A percentile compares a stretch with the other conserved stretches of the same genome.
phyloP scores from a whole-genome alignment of 2,329 filamentous ascomycete genomes.

The Penicillium sp. region DNA sequence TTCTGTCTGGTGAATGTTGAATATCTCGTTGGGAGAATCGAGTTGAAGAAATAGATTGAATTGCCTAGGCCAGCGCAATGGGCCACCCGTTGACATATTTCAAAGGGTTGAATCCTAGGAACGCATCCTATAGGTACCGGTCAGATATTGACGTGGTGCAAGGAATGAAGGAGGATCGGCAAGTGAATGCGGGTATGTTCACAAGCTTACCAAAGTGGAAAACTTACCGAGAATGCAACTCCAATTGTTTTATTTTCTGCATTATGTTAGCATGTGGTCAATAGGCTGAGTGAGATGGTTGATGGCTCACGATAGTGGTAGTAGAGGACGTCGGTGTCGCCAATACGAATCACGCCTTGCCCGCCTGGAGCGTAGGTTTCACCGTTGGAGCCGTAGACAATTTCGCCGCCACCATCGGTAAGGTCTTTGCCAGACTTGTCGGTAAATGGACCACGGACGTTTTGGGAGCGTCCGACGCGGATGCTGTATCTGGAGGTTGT shows the following conservation, averaged over 20 bases:
- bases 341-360: conserved; percentile 58
- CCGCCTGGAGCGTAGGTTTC: conserved; percentile 65
- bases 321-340: conserved; percentile 30
- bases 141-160: conserved; percentile 15
- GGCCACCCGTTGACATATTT: conserved; percentile 35
- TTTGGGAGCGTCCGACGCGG: conserved; percentile 59
- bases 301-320: conserved; percentile 34
- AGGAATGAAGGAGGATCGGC: conserved; percentile 21
- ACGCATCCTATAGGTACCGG: conserved; percentile 26
- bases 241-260: conserved; percentile 32
- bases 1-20: not conserved
- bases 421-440: conserved; percentile 56
- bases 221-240: conserved; percentile 30
- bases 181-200: conserved; percentile 9
- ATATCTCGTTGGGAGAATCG: too few relatives aligned
- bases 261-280: conserved; percentile 4
- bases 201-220: conserved; percentile 9
- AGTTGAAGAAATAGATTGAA: not conserved
- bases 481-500: conserved; percentile 54
- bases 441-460: conserved; percentile 54
- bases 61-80: conserved; percentile 20
- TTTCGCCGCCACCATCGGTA: conserved; percentile 57
- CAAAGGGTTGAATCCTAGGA: conserved; percentile 31
- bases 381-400: conserved; percentile 59
- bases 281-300: not conserved